Evolutionary conservation across 352 stramenopile genomes (phyloP).

Genomic region (Elongisporangium prolatum): DNA sequence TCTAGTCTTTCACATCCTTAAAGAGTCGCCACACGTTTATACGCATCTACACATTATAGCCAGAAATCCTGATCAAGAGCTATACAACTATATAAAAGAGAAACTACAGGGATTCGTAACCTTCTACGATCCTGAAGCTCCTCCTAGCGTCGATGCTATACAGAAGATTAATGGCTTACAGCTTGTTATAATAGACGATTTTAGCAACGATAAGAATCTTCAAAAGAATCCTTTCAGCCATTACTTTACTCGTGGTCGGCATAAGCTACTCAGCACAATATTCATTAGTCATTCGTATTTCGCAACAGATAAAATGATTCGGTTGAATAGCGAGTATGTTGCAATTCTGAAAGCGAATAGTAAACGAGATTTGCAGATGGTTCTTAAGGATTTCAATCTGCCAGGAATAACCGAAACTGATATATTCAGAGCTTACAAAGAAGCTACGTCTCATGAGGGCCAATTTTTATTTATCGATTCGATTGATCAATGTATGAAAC

Average conservation of each 20-base stretch:
- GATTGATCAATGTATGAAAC: too few species aligned
- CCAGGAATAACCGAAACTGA: constrained; percentile 7
- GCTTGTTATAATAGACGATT: constrained; percentile 30
- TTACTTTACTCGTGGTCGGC: constrained; percentile 22
- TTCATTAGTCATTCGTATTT: constrained; percentile 26
- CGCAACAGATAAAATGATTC: constrained; percentile 19
- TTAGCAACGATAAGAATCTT: constrained; percentile 19
- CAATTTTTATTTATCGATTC: constrained; percentile 8
- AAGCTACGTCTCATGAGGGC: constrained; percentile 21
- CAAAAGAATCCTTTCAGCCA: constrained; percentile 27
- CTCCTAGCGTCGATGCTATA: constrained; percentile 25
- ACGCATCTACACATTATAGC: constrained; percentile 22
- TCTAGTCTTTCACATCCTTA: constrained; percentile 18
- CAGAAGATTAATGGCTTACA: constrained; percentile 10
- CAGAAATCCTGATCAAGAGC: constrained; percentile 14
- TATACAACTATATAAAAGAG: constrained; percentile 22
- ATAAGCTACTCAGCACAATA: constrained; percentile 17
- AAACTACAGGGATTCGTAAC: constrained; percentile 22
- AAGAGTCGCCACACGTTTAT: constrained; percentile 14
- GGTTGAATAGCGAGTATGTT: constrained; percentile 13
- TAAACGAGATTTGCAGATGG: constrained; percentile 10
- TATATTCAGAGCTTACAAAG: constrained; percentile 17
- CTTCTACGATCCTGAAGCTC: constrained; percentile 10
- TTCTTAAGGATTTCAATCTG: constrained; percentile 14
- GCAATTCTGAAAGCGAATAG: constrained; percentile 10